Conservation (phyloP, 352 stramenopile species). For the Blastocystis sp. region DNA sequence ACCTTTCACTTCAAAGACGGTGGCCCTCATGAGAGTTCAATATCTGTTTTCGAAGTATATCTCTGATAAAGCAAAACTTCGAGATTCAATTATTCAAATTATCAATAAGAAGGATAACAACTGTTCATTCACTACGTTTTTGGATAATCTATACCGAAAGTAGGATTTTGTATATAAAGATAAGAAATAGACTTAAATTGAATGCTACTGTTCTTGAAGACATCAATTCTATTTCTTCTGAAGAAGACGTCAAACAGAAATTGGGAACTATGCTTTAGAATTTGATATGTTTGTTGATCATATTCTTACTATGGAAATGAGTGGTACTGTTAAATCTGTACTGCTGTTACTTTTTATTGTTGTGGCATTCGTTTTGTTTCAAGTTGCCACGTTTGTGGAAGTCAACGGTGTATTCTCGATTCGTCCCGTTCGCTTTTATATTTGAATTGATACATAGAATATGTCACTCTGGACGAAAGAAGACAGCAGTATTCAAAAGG, state of each 20-base stretch:
- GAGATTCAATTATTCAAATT: neutral
- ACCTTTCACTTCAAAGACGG: neutral
- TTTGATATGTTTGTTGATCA: neutral
- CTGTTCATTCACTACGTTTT: neutral
- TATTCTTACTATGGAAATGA: neutral
- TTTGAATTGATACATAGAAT: neutral
- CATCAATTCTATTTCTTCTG: neutral
- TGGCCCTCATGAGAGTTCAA: neutral
- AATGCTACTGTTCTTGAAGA: neutral
- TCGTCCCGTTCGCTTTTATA: neutral
- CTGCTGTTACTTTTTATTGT: neutral
- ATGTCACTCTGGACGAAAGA: neutral
- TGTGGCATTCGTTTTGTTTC: neutral
- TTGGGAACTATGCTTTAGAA: neutral
- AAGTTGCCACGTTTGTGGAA: neutral
- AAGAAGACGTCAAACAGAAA: neutral
- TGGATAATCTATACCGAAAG: neutral
- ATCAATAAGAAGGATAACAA: conserved; percentile 7
- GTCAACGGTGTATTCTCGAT: neutral
- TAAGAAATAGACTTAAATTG: neutral
- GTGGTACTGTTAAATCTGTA: neutral
- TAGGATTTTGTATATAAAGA: neutral
- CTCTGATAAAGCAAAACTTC: neutral
- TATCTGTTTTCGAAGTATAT: neutral
- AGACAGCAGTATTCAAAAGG: neutral